A percentile compares a stretch with the other conserved stretches of the same genome.
Evolutionary conservation across 1,284 basidiomycete species (phyloP).

Genomic region (Austroboletus novae-zelandiae): DNA sequence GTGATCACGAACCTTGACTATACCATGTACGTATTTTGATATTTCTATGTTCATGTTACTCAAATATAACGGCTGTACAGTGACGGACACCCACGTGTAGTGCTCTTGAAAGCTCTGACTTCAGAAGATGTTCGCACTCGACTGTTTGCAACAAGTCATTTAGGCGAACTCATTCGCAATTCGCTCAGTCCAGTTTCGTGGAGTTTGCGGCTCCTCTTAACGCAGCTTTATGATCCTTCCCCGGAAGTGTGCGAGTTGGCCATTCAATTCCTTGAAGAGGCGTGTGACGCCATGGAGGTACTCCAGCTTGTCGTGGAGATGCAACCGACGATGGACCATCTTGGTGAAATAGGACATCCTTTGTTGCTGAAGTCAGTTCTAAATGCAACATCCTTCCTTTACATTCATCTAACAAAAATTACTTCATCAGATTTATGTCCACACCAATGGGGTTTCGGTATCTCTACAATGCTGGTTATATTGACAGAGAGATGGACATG

Average conservation of each 20-base stretch:
- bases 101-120: conserved; percentile 91
- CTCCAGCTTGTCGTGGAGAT: conserved; percentile 91
- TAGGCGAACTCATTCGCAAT: conserved; percentile 76
- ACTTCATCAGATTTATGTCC: conserved; percentile 79
- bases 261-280: conserved; percentile 86
- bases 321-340: conserved; percentile 92
- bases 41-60: not conserved
- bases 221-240: conserved; percentile 92
- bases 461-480: conserved; percentile 88
- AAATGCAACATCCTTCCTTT: not conserved
- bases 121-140: conserved; percentile 90
- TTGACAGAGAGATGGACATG: conserved; percentile 91
- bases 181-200: conserved; percentile 70
- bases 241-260: conserved; percentile 89
- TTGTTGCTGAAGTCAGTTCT: conserved; percentile 76
- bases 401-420: conserved; percentile 11
- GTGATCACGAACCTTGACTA: conserved; percentile 94
- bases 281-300: conserved; percentile 80
- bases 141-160: conserved; percentile 83
- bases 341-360: conserved; percentile 90
- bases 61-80: conserved; percentile 40
- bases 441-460: conserved; percentile 92
- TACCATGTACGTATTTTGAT: conserved; percentile 57
- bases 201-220: conserved; percentile 87
- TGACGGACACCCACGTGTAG: conserved; percentile 88